A percentile compares a stretch with the other conserved stretches of the same genome.
Conservation (phyloP, 2,329 filamentous ascomycete genomes). For the Colletotrichum lindemuthianum region DNA sequence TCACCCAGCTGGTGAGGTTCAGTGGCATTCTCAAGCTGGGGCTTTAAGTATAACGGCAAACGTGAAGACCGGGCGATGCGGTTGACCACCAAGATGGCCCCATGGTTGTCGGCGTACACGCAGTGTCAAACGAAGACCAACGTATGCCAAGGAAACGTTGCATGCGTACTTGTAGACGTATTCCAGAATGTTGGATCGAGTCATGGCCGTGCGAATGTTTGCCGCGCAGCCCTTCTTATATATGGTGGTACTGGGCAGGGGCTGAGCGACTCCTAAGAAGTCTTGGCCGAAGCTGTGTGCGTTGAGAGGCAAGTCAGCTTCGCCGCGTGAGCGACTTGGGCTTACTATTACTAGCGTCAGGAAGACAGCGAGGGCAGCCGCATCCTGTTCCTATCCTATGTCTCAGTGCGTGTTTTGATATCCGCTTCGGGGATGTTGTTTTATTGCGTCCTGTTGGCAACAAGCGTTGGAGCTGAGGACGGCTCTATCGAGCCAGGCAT, state of each 20-base stretch:
- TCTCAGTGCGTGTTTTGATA: slow-evolving; percentile 24
- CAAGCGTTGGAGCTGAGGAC: slow-evolving; percentile 4
- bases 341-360: slow-evolving; percentile 4
- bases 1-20: too few species aligned
- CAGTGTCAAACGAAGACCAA: too few species aligned
- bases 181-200: not conserved
- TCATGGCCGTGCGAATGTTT: not conserved
- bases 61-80: too few species aligned
- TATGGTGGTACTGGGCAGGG: not conserved
- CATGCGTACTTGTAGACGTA: not conserved
- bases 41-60: too few species aligned
- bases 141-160: not conserved
- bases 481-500: slow-evolving; percentile 1
- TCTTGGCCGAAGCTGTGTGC: not conserved
- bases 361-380: slow-evolving; percentile 7
- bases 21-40: too few species aligned
- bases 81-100: too few species aligned
- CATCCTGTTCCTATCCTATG: slow-evolving; percentile 9
- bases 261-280: not conserved
- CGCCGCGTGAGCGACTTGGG: slow-evolving; percentile 3
- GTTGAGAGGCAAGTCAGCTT: not conserved
- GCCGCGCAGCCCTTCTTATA: not conserved
- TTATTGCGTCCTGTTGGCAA: slow-evolving; percentile 1
- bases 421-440: not conserved
- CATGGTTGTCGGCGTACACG: too few species aligned